phyloP scores from a whole-genome alignment of 2,329 filamentous ascomycete species.

The Alternaria burnsii region DNA sequence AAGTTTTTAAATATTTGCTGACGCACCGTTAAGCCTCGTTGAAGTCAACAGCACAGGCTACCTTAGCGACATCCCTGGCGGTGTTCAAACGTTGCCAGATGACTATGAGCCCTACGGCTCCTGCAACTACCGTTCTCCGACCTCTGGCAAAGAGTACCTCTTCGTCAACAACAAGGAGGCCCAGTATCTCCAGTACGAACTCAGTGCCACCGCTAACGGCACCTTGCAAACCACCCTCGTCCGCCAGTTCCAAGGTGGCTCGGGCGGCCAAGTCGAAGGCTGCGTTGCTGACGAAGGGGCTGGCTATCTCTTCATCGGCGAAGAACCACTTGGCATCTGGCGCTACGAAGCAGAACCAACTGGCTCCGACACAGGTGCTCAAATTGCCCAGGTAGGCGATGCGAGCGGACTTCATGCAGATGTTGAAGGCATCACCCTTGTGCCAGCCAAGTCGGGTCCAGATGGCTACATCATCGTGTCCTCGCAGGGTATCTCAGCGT shows the following conservation, averaged over 20 bases:
- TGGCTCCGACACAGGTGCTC: constrained; percentile 44
- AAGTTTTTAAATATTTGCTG: not conserved
- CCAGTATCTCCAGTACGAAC: constrained; percentile 63
- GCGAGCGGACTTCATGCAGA: constrained; percentile 59
- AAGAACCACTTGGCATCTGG: constrained; percentile 63
- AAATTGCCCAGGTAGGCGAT: constrained; percentile 56
- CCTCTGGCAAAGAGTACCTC: constrained; percentile 60
- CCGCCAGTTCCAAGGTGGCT: constrained; percentile 61
- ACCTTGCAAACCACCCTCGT: constrained; percentile 59
- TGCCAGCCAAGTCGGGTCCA: constrained; percentile 56
- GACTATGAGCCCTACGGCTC: constrained; percentile 63
- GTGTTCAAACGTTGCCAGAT: constrained; percentile 56
- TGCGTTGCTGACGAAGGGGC: constrained; percentile 63
- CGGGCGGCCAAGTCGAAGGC: constrained; percentile 63
- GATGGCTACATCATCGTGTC: constrained; percentile 63
- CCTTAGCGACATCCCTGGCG: constrained; percentile 55
- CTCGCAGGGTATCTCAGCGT: constrained; percentile 63
- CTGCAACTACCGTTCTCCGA: constrained; percentile 60
- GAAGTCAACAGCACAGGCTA: constrained; percentile 60
- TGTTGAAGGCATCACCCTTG: constrained; percentile 63
- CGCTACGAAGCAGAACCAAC: constrained; percentile 62
- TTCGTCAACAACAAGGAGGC: constrained; percentile 65
- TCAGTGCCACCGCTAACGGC: constrained; percentile 52
- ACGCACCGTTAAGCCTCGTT: constrained; percentile 53
- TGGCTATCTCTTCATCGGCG: constrained; percentile 61